phyloP scores from a whole-genome alignment of 345 rosid genomes.

The Arabis hirsuta region DNA sequence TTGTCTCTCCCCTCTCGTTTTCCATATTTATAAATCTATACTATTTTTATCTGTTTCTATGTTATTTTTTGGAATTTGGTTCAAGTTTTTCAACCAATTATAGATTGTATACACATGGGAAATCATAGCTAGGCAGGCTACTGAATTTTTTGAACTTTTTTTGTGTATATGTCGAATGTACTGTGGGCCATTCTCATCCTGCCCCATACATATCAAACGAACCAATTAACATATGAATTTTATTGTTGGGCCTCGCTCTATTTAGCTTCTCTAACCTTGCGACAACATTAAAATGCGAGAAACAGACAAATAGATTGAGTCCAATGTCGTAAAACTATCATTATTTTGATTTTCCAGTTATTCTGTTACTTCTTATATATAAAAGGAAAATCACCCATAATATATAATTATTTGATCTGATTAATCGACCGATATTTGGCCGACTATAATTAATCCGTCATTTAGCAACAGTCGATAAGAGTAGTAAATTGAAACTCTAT shows the following conservation, averaged over 20 bases:
- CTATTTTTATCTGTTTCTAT: constrained; percentile 18
- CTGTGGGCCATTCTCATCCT: constrained; percentile 1
- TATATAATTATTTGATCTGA: no score
- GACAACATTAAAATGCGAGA: background rate
- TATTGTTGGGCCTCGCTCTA: constrained; percentile 16
- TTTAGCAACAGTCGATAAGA: constrained; percentile 4
- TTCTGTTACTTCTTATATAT: no score
- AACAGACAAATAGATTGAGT: background rate
- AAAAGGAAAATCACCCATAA: no score
- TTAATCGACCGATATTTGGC: background rate
- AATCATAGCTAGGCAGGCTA: background rate
- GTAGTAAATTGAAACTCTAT: background rate
- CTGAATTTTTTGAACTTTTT: no score
- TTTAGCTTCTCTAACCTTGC: background rate
- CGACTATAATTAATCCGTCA: no score
- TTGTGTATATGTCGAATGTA: background rate
- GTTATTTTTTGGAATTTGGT: background rate
- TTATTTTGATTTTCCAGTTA: no score
- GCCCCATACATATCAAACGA: constrained; percentile 9
- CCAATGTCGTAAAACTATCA: background rate
- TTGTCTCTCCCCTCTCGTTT: constrained; percentile 32
- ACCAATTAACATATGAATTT: background rate
- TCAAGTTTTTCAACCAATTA: constrained; percentile 16
- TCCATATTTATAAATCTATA: constrained; percentile 8
- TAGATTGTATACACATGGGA: constrained; percentile 2